These are phyloP conservation scores for Tricholoma terreum DNA, from an alignment of 768 basidiomycete genomes.

Conservation along the genomic window DNA sequence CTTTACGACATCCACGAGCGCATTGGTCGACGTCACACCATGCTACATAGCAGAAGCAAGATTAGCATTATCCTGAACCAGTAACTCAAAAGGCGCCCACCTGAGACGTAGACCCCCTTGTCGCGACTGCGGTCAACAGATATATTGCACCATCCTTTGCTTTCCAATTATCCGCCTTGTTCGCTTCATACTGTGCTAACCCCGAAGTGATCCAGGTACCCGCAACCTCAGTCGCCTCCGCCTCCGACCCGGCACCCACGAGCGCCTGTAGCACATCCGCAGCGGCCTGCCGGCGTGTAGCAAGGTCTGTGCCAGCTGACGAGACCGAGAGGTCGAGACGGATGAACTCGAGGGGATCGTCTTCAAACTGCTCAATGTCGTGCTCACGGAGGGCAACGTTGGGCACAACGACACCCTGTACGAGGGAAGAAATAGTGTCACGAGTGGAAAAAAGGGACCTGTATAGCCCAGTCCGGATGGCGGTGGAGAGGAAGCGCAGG, in stretches of 20 bases:
- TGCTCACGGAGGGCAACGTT: conserved; percentile 86
- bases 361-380: conserved; percentile 94
- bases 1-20: conserved; percentile 88
- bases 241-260: conserved; percentile 75
- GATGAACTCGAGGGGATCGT: conserved; percentile 94
- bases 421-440: conserved; percentile 79
- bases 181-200: conserved; percentile 62
- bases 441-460: conserved; percentile 73
- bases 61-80: conserved; percentile 3
- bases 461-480: conserved; percentile 87
- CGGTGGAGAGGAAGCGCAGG: conserved; percentile 86
- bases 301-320: conserved; percentile 59
- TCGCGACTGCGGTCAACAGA: conserved; percentile 89
- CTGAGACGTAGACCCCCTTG: conserved; percentile 81
- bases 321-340: conserved; percentile 79
- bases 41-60: conserved; percentile 45
- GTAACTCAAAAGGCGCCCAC: conserved; percentile 36
- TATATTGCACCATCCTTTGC: conserved; percentile 93
- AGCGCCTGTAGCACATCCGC: conserved; percentile 94
- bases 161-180: conserved; percentile 72
- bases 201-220: conserved; percentile 80
- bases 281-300: conserved; percentile 89
- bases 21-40: conserved; percentile 91
- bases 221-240: conserved; percentile 84
- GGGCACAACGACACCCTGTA: conserved; percentile 91